Base-by-base conservation (phyloP, 1,139 yeast species). In the Spathaspora sp. region DNA sequence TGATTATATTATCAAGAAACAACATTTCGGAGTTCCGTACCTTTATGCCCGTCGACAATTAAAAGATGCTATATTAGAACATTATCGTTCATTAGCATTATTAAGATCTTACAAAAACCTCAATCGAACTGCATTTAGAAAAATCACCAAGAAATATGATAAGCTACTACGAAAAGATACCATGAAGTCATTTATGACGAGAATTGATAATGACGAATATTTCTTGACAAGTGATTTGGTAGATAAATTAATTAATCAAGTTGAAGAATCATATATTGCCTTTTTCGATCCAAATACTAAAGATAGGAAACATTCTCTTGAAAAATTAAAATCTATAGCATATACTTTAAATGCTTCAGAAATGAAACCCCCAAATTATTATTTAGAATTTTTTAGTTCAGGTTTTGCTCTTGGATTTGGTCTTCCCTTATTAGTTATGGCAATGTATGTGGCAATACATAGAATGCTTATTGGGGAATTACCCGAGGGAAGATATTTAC, bases 101-200 rank as follows among this genome's bases (percentile, higher is more conserved):
- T 72, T 93, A 46, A 82, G 84, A 55, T 86, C 95, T 1, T 93
- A 83, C 61, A 76, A 89, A 52, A 75, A 84, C 39, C 66, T 91
- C 55, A 93, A 93, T 64, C 76, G 90, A 33, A 90, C 96, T 0
- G 99, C 95, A 0, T 82, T 91, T 57, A 78, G 97, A 47, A 93
- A 93, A 58, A 84, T 93, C 59, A 76, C 90, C 46, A 93, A 93
- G 60, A 93, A 93, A 64, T 90, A 81, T 60, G 99, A 93, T 66
- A 93, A 93, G 58, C 73, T 85, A 3, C 76, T 86, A 15, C 64
- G 70, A 15, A 74, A 82, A 4, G 56, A 70, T 1, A 74, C 82
- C 3, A 72, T 84, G 25, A 66, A 70, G 1, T 56, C 62, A 2
- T 90, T 84, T 59, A 78, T 89, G 84, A 75, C 74, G 23, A 80